Percentiles rank a stretch among this genome's conserved stretches.
Evolutionary conservation across 2,329 filamentous ascomycete genomes (phyloP).

Genomic region (Colletotrichum australisinense): DNA sequence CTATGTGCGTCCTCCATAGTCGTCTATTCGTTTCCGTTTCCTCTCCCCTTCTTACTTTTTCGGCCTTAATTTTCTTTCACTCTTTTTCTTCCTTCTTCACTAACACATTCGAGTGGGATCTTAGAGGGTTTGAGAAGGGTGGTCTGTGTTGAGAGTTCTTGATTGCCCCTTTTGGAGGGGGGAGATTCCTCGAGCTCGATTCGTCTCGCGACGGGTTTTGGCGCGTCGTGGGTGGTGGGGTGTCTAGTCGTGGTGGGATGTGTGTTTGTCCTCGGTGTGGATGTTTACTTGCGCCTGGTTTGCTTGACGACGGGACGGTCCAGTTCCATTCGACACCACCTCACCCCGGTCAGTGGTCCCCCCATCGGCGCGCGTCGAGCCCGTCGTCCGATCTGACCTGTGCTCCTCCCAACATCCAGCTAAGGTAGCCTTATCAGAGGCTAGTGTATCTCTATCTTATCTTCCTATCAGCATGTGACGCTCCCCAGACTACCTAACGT

Average conservation of each 20-base stretch:
- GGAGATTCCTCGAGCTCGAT: background rate
- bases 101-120: background rate
- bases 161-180: too few relatives aligned
- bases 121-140: background rate
- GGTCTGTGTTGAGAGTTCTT: background rate
- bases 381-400: background rate
- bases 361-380: background rate
- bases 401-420: background rate
- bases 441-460: background rate
- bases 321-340: too few relatives aligned
- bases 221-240: too few relatives aligned
- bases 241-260: background rate
- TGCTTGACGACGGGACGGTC: background rate
- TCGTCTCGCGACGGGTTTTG: background rate
- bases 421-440: background rate
- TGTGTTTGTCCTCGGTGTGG: background rate
- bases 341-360: too few relatives aligned
- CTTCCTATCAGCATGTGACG: background rate
- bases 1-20: slow-evolving; percentile 65
- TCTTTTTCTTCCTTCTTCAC: background rate
- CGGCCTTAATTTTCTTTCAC: background rate
- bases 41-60: background rate
- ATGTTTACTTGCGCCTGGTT: background rate
- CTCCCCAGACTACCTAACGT: background rate
- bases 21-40: background rate